phyloP scores from a whole-genome alignment of 1,284 basidiomycete species.

The Rhodotorula sp. region DNA sequence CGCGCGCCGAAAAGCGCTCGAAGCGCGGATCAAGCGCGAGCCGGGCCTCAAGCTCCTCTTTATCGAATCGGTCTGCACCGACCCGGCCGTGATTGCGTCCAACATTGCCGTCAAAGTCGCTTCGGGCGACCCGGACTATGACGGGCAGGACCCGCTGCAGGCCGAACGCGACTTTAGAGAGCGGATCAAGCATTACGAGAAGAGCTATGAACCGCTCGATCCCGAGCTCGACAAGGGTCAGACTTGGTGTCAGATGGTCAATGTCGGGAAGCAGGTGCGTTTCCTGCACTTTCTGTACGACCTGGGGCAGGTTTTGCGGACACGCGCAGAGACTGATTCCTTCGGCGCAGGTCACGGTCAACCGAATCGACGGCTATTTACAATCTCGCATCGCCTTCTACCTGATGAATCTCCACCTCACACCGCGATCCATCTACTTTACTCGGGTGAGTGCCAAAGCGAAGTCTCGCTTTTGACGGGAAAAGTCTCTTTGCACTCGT shows the following conservation, averaged over 20 bases:
- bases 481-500: no score
- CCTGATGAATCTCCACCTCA: slow-evolving; percentile 96
- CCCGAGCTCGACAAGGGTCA: slow-evolving; percentile 69
- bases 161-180: slow-evolving; percentile 87
- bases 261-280: slow-evolving; percentile 81
- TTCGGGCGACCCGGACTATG: slow-evolving; percentile 97
- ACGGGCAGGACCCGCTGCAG: slow-evolving; percentile 76
- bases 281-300: not conserved
- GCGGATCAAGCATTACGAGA: slow-evolving; percentile 90
- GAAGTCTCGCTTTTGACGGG: no score
- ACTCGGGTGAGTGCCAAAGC: slow-evolving; percentile 66
- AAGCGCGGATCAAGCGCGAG: slow-evolving; percentile 79
- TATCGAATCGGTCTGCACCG: slow-evolving; percentile 90
- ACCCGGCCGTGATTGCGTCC: slow-evolving; percentile 87
- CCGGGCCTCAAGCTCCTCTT: slow-evolving; percentile 89
- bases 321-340: not conserved
- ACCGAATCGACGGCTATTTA: slow-evolving; percentile 67
- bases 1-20: slow-evolving; percentile 69
- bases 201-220: slow-evolving; percentile 88
- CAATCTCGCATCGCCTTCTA: slow-evolving; percentile 98
- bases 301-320: no score
- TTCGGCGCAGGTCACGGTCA: slow-evolving; percentile 37
- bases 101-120: slow-evolving; percentile 95
- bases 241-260: slow-evolving; percentile 81
- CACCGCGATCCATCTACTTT: slow-evolving; percentile 94